Evolutionary conservation across 2,329 filamentous ascomycete genomes (phyloP).

Genomic region (Xylariaceae sp.): DNA sequence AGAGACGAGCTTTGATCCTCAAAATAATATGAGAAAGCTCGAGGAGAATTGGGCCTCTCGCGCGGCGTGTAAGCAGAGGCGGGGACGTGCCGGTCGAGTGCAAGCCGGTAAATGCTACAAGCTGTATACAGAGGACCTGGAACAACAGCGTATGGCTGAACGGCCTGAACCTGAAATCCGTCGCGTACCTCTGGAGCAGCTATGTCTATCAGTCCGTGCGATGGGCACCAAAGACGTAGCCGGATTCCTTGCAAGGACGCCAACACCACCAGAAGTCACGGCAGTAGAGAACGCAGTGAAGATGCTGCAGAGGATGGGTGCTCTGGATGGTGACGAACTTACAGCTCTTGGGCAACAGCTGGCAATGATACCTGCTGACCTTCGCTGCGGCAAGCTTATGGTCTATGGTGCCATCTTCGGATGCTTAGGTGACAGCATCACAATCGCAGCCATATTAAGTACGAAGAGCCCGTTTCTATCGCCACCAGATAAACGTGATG

Average conservation of each 20-base stretch:
- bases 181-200: conserved; percentile 86
- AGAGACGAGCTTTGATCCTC: conserved; percentile 88
- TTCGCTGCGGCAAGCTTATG: conserved; percentile 90
- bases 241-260: conserved; percentile 75
- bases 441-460: conserved; percentile 88
- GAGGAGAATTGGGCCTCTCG: conserved; percentile 94
- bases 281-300: conserved; percentile 83
- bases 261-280: conserved; percentile 80
- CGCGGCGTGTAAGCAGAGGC: conserved; percentile 89
- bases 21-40: conserved; percentile 89
- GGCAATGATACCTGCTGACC: conserved; percentile 90
- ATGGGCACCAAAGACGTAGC: conserved; percentile 87
- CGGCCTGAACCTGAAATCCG: conserved; percentile 91
- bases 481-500: conserved; percentile 76
- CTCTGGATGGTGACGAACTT: conserved; percentile 77
- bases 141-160: conserved; percentile 76
- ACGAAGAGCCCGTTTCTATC: conserved; percentile 82
- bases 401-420: conserved; percentile 93
- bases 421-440: conserved; percentile 82
- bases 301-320: conserved; percentile 79
- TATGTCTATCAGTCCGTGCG: conserved; percentile 89
- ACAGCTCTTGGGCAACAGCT: conserved; percentile 91
- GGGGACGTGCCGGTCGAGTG: conserved; percentile 90
- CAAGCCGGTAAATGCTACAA: conserved; percentile 92
- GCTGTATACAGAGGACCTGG: conserved; percentile 82